Evolutionary conservation across 352 stramenopile genomes (phyloP), one percentile per base, ranked within the genome.

Genomic region (Phytophthora tentaculata): DNA sequence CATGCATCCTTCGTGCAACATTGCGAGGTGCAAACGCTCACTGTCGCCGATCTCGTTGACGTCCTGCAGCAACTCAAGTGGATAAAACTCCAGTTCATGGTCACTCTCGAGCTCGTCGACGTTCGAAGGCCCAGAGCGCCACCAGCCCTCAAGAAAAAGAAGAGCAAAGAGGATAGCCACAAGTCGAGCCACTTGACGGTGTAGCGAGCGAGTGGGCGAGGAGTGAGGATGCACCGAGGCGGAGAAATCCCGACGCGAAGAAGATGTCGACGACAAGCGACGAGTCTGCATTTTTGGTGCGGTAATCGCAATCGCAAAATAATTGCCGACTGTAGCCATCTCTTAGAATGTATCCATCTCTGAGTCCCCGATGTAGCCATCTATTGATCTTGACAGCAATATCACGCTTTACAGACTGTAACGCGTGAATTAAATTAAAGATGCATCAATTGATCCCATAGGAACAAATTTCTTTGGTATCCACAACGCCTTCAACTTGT

Each of bases 1-100:
- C 24, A 78, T 61, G 56, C 80, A 91, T 35, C 70, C 74, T 59
- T 79, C 63, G 44, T 91, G 80, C 59, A 91, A 66, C 50, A 77
- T 66, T 14, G 66, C 71, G 50, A 90, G 59, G 32, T 90, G 79
- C 56, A 89, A 41, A 17, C 71, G 58, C 51, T 88, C 81, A 2
- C 23, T 29, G 19, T 77, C 63, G 12, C 24, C 19, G 19, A 86
- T 69, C 50, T 81, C 67, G 3, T 51, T 19, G 6, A 29, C 23
- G 32, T 65, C 14, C 26, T 69, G 52, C 39, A 73, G 45, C 28
- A 76, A 55, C 28, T 66, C 57, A 22, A 48, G 47, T 47, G 68
- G 68, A 22, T 76, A 72, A 20, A 76, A 76, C 3, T 63, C 53
- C n/a, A 76, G 53, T 49, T 76, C 68, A 20, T 66, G 57, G 5